Conservation (phyloP, 225 moss, liverwort and hornwort species). For the Neckera pumila region DNA sequence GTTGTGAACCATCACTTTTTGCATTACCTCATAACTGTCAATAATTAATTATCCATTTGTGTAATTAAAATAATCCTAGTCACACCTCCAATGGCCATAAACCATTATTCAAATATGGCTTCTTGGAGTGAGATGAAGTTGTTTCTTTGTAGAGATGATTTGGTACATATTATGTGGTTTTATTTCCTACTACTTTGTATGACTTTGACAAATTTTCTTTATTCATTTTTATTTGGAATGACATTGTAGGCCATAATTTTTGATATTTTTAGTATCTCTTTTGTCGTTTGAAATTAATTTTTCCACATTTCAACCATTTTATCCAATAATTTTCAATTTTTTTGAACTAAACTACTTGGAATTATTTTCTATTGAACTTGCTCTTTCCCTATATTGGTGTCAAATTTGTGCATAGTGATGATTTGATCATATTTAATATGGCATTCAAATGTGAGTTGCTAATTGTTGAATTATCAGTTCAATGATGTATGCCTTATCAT, state of each 20-base stretch:
- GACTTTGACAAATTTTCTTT: neutral
- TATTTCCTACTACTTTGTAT: neutral
- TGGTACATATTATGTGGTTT: accelerated
- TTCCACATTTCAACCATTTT: neutral
- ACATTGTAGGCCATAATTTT: neutral
- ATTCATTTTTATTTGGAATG: neutral
- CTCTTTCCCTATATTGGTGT: neutral
- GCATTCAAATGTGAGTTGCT: neutral
- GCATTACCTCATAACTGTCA: too few species aligned
- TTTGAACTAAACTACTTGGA: accelerated
- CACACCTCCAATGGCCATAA: neutral
- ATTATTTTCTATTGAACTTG: neutral
- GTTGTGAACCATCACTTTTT: neutral
- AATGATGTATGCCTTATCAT: neutral
- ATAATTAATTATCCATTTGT: neutral
- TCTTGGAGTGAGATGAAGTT: neutral
- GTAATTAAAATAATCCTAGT: neutral
- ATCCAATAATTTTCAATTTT: neutral
- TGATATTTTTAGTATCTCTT: neutral
- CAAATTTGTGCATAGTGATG: neutral
- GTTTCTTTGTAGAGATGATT: neutral
- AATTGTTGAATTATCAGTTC: neutral
- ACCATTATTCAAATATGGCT: neutral
- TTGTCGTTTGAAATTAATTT: neutral
- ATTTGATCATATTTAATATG: neutral